Base-by-base conservation (phyloP, 192 early-diverging fungal genomes). In the Gonapodya sp. region DNA sequence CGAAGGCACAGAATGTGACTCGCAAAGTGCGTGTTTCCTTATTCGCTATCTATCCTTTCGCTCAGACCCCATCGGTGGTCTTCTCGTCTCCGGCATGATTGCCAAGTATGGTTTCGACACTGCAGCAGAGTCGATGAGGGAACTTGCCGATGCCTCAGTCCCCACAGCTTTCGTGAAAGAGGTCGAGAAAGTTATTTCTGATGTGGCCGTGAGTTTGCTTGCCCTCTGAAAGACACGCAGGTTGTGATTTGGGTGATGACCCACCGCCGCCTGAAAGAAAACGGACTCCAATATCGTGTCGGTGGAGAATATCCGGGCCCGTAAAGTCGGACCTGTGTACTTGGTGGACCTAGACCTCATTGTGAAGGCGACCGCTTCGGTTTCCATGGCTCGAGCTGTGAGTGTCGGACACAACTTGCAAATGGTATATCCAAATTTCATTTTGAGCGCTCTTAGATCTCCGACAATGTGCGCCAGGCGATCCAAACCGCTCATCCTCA, bases 31-130 rank as follows among this genome's bases (percentile, higher is more conserved):
- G 46, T 24, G 46, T 64, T 64, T 64, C 24, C 8, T 24, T 16
- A 64, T 64, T 64, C 46, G 8, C 24, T 64, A 8, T 24, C 46
- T 24, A 24, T 24, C 8, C 46, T 16, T 24, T 16, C 46, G 46
- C 46, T 16, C 46, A 34, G 75, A 77, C 34, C 75, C 75, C 8
- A 34, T 77, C 30, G 75, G 75, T 14, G 75, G 75, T 34, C 75
- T 77, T 33, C 75, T 77, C 31, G 75, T 77, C 8, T 32, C 30
- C 75, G 30, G 18, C 18, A 77, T 77, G 75, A 77, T 77, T 77
- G 75, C 75, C 75, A 77, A 77, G 34, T 18, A 32, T 33, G 75
- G 75, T 2, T 77, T 18, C 30, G 75, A 77, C 30, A 77, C 75
- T 8, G 75, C 30, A 14, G 75, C 34, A 16, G 18, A 18, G 18